These are phyloP conservation scores for Aureobasidium mangrovei DNA, from an alignment of 2,329 filamentous ascomycete species.

Conservation along the genomic window DNA sequence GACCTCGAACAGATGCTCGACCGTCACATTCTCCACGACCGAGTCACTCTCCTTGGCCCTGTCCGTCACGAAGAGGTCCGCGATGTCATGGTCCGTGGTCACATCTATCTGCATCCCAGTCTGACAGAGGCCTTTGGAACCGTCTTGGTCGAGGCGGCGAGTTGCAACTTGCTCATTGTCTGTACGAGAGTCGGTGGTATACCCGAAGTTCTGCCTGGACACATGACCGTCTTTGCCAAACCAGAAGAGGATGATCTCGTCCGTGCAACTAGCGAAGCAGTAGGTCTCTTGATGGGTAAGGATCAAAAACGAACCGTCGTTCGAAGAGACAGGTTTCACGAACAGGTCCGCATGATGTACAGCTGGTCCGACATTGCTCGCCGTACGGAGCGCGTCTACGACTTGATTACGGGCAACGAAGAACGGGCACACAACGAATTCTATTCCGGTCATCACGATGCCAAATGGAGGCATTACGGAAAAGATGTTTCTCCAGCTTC, in stretches of 20 bases:
- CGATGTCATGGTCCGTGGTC: conserved; percentile 92
- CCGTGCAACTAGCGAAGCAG: conserved; percentile 78
- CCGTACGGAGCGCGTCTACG: conserved; percentile 89
- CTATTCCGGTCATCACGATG: conserved; percentile 58
- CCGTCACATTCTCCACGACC: conserved; percentile 62
- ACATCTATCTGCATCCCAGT: conserved; percentile 92
- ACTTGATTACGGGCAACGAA: conserved; percentile 81
- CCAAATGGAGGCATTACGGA: conserved; percentile 45
- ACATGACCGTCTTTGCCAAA: conserved; percentile 97
- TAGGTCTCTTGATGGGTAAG: conserved; percentile 54
- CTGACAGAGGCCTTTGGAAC: conserved; percentile 96
- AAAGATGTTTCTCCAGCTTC: conserved; percentile 44
- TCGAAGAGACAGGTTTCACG: conserved; percentile 87
- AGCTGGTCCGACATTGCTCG: conserved; percentile 94
- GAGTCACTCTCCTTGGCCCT: conserved; percentile 83
- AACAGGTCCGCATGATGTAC: conserved; percentile 97
- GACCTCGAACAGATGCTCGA: conserved; percentile 98
- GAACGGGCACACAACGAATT: conserved; percentile 40
- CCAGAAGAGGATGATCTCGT: conserved; percentile 96
- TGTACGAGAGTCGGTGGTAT: conserved; percentile 95
- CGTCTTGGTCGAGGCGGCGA: conserved; percentile 93
- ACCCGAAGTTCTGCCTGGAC: conserved; percentile 84
- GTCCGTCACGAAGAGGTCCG: conserved; percentile 93
- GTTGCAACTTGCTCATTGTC: conserved; percentile 91
- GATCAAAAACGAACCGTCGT: conserved; percentile 36